Evolutionary conservation across 2,329 filamentous ascomycete genomes (phyloP).

Genomic region (Penicillium italicum): DNA sequence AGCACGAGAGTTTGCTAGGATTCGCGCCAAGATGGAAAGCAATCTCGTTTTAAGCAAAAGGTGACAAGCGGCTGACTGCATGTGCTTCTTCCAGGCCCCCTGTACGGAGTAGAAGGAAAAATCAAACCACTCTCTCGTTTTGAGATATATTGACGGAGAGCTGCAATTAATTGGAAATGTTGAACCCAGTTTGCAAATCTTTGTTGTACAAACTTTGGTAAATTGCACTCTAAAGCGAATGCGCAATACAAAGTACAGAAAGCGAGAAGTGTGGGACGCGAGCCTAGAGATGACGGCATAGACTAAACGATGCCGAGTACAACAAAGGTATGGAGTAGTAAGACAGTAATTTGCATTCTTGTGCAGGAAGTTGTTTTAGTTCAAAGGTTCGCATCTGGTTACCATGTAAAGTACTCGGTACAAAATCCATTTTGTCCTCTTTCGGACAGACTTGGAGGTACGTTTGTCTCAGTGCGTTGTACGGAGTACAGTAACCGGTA

Average conservation of each 20-base stretch:
- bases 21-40: slow-evolving; percentile 23
- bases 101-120: not conserved
- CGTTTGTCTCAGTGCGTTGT: not conserved
- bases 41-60: slow-evolving; percentile 4
- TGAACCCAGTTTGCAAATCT: not conserved
- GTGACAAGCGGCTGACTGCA: slow-evolving; percentile 18
- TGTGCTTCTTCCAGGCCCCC: slow-evolving; percentile 6
- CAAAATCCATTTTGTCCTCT: slow-evolving; percentile 14
- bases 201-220: not conserved
- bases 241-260: slow-evolving; percentile 17
- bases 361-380: not conserved
- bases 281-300: slow-evolving; percentile 31
- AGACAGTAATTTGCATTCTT: slow-evolving; percentile 5
- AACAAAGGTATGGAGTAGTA: not conserved
- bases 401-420: not conserved
- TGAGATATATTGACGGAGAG: not conserved
- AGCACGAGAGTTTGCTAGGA: slow-evolving; percentile 22
- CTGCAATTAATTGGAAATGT: not conserved
- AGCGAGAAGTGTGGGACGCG: slow-evolving; percentile 32
- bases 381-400: not conserved
- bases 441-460: slow-evolving; percentile 5
- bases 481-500: slow-evolving; percentile 15
- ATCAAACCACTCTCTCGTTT: not conserved
- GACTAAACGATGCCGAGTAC: slow-evolving; percentile 14
- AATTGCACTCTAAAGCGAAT: slow-evolving; percentile 17